Conservation (phyloP, 305 asterid genomes). For the Ruellia speciosa region DNA sequence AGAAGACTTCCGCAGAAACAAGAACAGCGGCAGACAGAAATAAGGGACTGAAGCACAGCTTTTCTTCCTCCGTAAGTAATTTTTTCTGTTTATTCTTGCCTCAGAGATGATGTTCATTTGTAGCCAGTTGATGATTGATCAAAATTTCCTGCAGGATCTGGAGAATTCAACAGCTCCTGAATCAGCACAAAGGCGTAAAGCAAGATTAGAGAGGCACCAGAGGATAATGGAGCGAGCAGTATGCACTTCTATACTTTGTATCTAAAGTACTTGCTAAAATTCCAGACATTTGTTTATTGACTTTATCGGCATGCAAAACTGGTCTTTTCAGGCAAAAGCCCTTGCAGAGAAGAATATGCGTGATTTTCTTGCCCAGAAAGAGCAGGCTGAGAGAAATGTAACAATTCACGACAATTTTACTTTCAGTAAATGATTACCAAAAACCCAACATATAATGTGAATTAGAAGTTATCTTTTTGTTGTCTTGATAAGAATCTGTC, state of each 20-base stretch:
- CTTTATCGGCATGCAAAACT: neutral
- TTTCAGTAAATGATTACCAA: neutral
- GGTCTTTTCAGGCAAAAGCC: constrained; percentile 74
- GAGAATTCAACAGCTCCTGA: constrained; percentile 50
- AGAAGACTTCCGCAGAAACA: constrained; percentile 37
- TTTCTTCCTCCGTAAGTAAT: constrained; percentile 66
- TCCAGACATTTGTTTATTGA: neutral
- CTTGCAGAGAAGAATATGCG: constrained; percentile 93
- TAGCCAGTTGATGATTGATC: constrained; percentile 20
- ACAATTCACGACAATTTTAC: constrained; percentile 19
- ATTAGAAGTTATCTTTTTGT: neutral
- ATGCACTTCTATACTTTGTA: constrained; percentile 20
- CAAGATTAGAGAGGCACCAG: constrained; percentile 87
- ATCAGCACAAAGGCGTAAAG: constrained; percentile 83
- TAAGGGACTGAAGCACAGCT: constrained; percentile 58
- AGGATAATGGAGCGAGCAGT: constrained; percentile 97
- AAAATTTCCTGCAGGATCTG: constrained; percentile 53
- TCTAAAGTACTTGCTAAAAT: constrained; percentile 14
- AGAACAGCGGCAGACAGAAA: constrained; percentile 41
- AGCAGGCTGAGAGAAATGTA: constrained; percentile 95
- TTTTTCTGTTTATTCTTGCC: constrained; percentile 13
- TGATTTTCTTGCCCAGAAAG: constrained; percentile 84
- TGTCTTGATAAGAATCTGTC: constrained; percentile 16
- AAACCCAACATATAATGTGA: neutral
- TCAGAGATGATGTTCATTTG: constrained; percentile 8